Percentiles rank a stretch among this genome's conserved stretches.
These are phyloP conservation scores for Phytophthora megakarya DNA, from an alignment of 352 stramenopile species.

Conservation along the genomic window DNA sequence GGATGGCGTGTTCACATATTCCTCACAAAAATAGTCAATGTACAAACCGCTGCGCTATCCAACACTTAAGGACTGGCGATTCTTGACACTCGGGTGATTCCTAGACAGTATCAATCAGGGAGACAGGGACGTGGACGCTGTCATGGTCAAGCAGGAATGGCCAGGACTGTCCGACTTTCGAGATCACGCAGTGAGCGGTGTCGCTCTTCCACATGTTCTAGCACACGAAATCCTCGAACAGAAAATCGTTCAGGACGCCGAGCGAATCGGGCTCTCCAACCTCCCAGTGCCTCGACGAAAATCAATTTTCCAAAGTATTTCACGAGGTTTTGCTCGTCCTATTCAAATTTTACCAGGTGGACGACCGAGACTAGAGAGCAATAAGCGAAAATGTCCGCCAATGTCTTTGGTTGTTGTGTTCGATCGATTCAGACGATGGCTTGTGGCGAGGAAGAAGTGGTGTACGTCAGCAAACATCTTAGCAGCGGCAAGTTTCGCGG, in stretches of 20 bases:
- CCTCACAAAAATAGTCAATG: not conserved
- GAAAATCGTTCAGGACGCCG: conserved; percentile 29
- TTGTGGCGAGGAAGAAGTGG: conserved; percentile 17
- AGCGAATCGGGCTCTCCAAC: conserved; percentile 29
- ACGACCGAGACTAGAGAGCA: not conserved
- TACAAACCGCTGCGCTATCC: not conserved
- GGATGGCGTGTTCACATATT: not conserved
- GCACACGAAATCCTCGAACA: conserved; percentile 30
- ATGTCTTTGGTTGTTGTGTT: conserved; percentile 17
- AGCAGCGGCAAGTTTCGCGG: conserved; percentile 37
- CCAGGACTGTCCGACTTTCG: conserved; percentile 27
- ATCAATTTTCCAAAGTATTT: conserved; percentile 27
- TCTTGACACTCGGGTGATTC: not conserved
- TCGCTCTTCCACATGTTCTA: conserved; percentile 20
- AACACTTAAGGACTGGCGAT: not conserved
- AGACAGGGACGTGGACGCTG: conserved; percentile 6
- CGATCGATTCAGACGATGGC: conserved; percentile 20
- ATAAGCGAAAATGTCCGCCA: conserved; percentile 6
- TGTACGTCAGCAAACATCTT: conserved; percentile 21
- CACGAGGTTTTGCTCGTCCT: not conserved
- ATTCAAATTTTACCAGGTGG: conserved; percentile 19
- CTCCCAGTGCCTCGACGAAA: conserved; percentile 18
- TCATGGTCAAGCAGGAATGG: conserved; percentile 37
- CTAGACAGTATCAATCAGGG: not conserved
- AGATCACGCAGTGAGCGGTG: conserved; percentile 25